Evolutionary conservation across 495 filamentous ascomycete species (phyloP).

Genomic region (Annulohypoxylon stygium): DNA sequence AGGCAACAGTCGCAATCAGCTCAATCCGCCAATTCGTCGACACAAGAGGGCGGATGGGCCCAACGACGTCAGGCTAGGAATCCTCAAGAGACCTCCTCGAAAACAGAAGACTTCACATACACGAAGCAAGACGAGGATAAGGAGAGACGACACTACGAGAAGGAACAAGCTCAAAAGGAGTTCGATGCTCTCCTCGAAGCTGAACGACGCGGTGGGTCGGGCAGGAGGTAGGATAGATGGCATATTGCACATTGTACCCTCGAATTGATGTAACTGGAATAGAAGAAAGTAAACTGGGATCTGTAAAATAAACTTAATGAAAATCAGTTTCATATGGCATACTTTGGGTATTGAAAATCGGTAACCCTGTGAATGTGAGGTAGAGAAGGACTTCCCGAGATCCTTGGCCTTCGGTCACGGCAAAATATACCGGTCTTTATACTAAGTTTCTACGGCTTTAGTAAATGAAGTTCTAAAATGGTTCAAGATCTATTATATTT

Average conservation of each 20-base stretch:
- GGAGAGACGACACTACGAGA: slow-evolving; percentile 52
- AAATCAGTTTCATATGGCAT: too few species aligned
- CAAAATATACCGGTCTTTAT: too few species aligned
- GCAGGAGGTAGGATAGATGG: background rate
- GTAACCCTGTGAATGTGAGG: too few species aligned
- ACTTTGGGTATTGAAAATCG: too few species aligned
- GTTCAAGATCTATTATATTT: too few species aligned
- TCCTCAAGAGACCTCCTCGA: slow-evolving; percentile 25
- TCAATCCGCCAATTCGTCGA: slow-evolving; percentile 47
- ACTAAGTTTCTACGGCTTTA: too few species aligned
- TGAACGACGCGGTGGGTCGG: slow-evolving; percentile 47
- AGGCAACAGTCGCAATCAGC: slow-evolving; percentile 50
- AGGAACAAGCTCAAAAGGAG: slow-evolving; percentile 60
- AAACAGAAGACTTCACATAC: slow-evolving; percentile 53
- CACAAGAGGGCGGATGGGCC: slow-evolving; percentile 46
- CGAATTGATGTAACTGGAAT: background rate
- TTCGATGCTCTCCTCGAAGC: slow-evolving; percentile 59
- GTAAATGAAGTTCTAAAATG: too few species aligned
- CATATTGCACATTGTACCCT: background rate
- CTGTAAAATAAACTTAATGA: background rate
- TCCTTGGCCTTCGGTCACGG: too few species aligned
- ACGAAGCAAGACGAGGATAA: slow-evolving; percentile 50
- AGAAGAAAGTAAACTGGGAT: background rate
- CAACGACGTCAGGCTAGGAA: slow-evolving; percentile 47
- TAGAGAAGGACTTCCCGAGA: too few species aligned